Conservation (phyloP, 352 stramenopile genomes). For the Globisporangium ultimum region DNA sequence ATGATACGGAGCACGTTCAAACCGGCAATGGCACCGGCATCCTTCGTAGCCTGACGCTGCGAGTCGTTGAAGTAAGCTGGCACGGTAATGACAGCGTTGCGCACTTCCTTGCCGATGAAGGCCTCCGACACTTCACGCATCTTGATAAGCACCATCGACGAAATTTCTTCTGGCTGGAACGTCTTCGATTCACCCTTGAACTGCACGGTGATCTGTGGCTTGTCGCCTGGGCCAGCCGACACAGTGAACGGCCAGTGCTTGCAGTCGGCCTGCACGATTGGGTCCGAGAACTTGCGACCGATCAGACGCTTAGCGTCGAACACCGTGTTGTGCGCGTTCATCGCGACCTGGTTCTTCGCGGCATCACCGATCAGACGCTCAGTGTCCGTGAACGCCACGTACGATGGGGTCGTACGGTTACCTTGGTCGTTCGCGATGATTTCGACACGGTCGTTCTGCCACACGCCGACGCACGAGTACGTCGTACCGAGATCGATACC, state of each 20-base stretch:
- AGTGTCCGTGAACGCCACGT: slow-evolving; percentile 94
- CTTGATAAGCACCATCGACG: slow-evolving; percentile 72
- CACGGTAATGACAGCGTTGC: slow-evolving; percentile 91
- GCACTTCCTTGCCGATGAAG: slow-evolving; percentile 60
- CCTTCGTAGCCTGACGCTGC: slow-evolving; percentile 93
- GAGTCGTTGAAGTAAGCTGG: slow-evolving; percentile 97
- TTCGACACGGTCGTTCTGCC: slow-evolving; percentile 96
- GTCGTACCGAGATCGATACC: slow-evolving; percentile 98
- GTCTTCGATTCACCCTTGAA: slow-evolving; percentile 70
- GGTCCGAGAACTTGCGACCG: slow-evolving; percentile 91
- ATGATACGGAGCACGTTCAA: slow-evolving; percentile 95
- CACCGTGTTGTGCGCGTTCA: slow-evolving; percentile 94
- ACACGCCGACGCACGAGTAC: slow-evolving; percentile 97
- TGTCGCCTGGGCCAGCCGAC: slow-evolving; percentile 50
- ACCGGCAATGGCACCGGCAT: slow-evolving; percentile 89
- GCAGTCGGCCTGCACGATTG: slow-evolving; percentile 79
- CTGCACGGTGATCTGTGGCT: slow-evolving; percentile 68
- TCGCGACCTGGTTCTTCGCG: slow-evolving; percentile 92
- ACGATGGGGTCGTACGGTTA: slow-evolving; percentile 94
- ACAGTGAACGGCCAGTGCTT: slow-evolving; percentile 75
- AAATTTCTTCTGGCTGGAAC: slow-evolving; percentile 81
- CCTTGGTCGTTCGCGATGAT: slow-evolving; percentile 96
- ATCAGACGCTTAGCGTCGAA: slow-evolving; percentile 97
- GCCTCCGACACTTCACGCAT: slow-evolving; percentile 61
- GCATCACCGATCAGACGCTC: slow-evolving; percentile 95